Evolutionary conservation across 208 protist species (phyloP).

Genomic region (Leishmania tropica): DNA sequence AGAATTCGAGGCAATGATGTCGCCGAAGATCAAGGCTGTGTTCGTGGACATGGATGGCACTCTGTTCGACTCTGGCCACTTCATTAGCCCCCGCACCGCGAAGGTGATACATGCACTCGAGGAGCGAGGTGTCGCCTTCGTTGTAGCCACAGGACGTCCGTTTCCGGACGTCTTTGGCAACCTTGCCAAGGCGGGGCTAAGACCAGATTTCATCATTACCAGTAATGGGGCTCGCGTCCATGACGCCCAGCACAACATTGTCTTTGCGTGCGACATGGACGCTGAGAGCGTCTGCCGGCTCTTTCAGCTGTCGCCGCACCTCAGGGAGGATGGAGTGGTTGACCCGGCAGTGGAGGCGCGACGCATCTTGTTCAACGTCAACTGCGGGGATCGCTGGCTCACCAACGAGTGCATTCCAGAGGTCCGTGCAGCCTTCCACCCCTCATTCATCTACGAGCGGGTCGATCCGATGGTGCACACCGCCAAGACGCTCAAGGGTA

Average conservation of each 20-base stretch:
- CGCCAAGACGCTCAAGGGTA: constrained; percentile 27
- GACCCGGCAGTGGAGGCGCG: constrained; percentile 10
- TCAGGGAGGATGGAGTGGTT: constrained; percentile 13
- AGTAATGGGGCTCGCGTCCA: constrained; percentile 73
- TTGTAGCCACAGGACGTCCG: constrained; percentile 71
- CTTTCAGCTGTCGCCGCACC: constrained; percentile 37
- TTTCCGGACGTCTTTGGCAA: constrained; percentile 67
- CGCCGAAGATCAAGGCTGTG: constrained; percentile 17
- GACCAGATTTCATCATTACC: constrained; percentile 73
- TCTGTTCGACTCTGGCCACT: constrained; percentile 43
- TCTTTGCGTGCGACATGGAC: constrained; percentile 49
- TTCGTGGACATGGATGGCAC: constrained; percentile 75
- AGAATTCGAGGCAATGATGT: neutral
- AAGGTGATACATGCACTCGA: constrained; percentile 36
- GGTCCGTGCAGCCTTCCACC: constrained; percentile 44
- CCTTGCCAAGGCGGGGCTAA: constrained; percentile 38
- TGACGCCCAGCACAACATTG: constrained; percentile 32
- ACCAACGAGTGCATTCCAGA: constrained; percentile 38
- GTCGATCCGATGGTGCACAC: constrained; percentile 50
- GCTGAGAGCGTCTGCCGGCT: constrained; percentile 43
- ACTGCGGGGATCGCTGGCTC: constrained; percentile 52
- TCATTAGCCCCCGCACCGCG: constrained; percentile 34
- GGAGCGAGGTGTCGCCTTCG: constrained; percentile 29
- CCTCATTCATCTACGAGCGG: constrained; percentile 40
- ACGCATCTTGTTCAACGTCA: constrained; percentile 49